These are phyloP conservation scores for Rhodomyrtus psidioides DNA, from an alignment of 441 rosid genomes.

Conservation along the genomic window DNA sequence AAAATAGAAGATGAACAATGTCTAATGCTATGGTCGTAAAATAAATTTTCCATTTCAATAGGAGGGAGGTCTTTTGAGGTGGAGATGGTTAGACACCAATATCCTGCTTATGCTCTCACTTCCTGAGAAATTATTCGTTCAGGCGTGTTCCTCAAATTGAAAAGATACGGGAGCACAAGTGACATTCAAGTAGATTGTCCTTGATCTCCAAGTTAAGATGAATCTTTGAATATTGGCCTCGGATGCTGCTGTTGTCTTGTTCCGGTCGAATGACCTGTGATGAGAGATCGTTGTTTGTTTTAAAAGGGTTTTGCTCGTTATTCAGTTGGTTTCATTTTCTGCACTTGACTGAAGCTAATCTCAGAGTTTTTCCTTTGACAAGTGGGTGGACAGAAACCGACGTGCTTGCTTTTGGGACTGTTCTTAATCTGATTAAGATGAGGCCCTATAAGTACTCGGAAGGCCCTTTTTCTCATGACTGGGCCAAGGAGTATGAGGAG, in stretches of 20 bases:
- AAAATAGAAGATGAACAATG: not conserved
- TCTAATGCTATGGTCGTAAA: not conserved
- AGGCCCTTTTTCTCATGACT: not conserved
- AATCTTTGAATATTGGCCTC: not conserved
- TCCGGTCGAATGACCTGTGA: not conserved
- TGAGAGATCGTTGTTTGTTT: not conserved
- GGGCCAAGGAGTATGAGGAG: not conserved
- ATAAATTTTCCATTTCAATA: not conserved
- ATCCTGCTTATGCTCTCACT: not conserved
- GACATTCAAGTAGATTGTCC: not conserved
- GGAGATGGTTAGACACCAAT: not conserved
- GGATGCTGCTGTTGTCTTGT: not conserved
- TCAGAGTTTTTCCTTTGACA: not conserved
- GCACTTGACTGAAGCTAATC: too few species aligned
- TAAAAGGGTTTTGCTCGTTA: not conserved
- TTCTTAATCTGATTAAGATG: not conserved
- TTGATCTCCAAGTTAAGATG: not conserved
- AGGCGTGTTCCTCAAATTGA: not conserved
- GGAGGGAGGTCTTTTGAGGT: not conserved
- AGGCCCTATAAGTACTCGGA: not conserved
- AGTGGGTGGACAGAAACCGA: not conserved
- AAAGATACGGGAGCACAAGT: not conserved
- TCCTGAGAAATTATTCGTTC: not conserved
- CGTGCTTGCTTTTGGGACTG: not conserved
- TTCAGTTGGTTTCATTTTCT: not conserved